A percentile compares a stretch with the other conserved stretches of the same genome.
Conservation (phyloP, 2,329 filamentous ascomycete species). For the Plenodomus lindquistii region DNA sequence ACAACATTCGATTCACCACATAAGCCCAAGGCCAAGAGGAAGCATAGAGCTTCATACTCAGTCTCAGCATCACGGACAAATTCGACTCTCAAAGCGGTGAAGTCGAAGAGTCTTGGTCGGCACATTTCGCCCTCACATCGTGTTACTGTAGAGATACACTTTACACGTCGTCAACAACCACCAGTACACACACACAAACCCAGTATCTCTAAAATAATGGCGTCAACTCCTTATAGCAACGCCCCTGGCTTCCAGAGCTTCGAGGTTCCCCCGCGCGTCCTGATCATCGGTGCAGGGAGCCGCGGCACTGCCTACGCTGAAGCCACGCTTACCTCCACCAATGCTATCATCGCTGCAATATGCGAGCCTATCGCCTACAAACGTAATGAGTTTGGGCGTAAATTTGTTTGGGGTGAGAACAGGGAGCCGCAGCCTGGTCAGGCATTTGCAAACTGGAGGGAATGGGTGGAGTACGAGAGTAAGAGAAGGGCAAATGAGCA, state of each 20-base stretch:
- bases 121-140: too few relatives aligned
- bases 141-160: too few relatives aligned
- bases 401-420: constrained; percentile 70
- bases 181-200: not conserved
- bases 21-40: not conserved
- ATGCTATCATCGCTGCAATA: constrained; percentile 72
- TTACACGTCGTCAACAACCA: too few relatives aligned
- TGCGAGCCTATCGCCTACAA: constrained; percentile 83
- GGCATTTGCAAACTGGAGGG: constrained; percentile 72
- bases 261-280: constrained; percentile 30
- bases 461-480: constrained; percentile 75
- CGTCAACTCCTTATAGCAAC: constrained; percentile 15
- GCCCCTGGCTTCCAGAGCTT: constrained; percentile 25
- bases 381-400: constrained; percentile 68
- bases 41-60: too few relatives aligned
- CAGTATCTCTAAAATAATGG: not conserved
- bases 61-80: too few relatives aligned
- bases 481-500: constrained; percentile 58
- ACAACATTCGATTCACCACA: not conserved
- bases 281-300: constrained; percentile 47
- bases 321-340: constrained; percentile 25
- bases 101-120: too few relatives aligned
- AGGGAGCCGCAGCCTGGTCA: constrained; percentile 61
- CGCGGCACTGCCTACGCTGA: constrained; percentile 43
- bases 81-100: too few relatives aligned